phyloP scores from a whole-genome alignment of 805 yeast species.

The Peterozyma xylosa region DNA sequence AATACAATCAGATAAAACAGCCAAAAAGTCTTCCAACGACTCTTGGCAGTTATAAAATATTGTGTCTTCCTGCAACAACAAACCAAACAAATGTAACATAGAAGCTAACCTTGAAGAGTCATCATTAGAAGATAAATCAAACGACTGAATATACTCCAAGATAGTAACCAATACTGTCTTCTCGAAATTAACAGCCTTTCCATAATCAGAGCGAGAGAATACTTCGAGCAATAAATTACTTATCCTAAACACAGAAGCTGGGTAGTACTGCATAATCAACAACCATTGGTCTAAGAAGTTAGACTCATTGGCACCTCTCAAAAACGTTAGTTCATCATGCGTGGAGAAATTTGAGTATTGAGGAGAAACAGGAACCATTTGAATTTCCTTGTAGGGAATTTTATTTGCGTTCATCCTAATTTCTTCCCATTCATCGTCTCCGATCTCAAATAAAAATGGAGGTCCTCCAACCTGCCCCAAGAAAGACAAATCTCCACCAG shows the following conservation, averaged over 20 bases:
- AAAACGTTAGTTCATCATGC: slow-evolving; percentile 29
- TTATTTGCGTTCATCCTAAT: slow-evolving; percentile 11
- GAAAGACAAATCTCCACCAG: slow-evolving; percentile 15
- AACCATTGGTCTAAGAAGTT: slow-evolving; percentile 34
- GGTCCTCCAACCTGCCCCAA: slow-evolving; percentile 9
- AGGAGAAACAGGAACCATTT: slow-evolving; percentile 24
- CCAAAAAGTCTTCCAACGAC: slow-evolving; percentile 26
- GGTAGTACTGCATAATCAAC: slow-evolving; percentile 33
- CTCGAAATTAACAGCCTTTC: slow-evolving; percentile 25
- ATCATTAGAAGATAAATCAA: slow-evolving; percentile 19
- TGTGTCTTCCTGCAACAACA: slow-evolving; percentile 29
- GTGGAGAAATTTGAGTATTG: slow-evolving; percentile 31
- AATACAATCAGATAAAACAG: slow-evolving; percentile 27
- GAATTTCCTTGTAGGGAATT: slow-evolving; percentile 17
- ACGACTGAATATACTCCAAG: slow-evolving; percentile 25
- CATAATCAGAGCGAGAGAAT: slow-evolving; percentile 23
- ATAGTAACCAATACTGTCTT: slow-evolving; percentile 28
- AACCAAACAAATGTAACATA: slow-evolving; percentile 33
- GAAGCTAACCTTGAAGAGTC: slow-evolving; percentile 26
- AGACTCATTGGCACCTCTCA: slow-evolving; percentile 27
- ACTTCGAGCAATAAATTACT: slow-evolving; percentile 30
- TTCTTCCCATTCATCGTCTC: slow-evolving; percentile 24
- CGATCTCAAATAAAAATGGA: slow-evolving; percentile 14
- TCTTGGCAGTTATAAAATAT: slow-evolving; percentile 27
- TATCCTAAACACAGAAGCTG: slow-evolving; percentile 25